Conservation (phyloP, 106 monocot genomes). For the Cymbidium sinense region DNA sequence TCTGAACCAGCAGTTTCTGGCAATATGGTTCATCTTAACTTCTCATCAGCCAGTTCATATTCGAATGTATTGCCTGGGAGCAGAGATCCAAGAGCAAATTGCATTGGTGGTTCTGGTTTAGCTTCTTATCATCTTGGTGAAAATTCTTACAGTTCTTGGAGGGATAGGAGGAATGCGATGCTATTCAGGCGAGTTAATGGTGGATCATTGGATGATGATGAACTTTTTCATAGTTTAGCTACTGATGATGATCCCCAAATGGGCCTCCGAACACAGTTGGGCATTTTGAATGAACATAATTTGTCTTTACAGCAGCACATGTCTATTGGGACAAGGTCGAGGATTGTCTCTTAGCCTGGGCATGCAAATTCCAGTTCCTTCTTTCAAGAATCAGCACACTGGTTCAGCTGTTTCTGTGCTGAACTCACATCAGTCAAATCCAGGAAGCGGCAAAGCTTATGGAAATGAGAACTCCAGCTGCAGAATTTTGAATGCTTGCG, state of each 20-base stretch:
- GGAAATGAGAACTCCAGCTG: constrained; percentile 37
- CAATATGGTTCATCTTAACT: constrained; percentile 48
- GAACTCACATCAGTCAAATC: constrained; percentile 24
- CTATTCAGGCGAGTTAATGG: constrained; percentile 32
- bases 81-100: constrained; percentile 25
- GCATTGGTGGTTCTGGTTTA: constrained; percentile 21
- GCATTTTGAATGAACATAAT: constrained; percentile 35
- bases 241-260: constrained; percentile 24
- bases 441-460: background rate
- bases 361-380: constrained; percentile 34
- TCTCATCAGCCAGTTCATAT: constrained; percentile 23
- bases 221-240: constrained; percentile 21
- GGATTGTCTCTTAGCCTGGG: constrained; percentile 83
- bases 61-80: constrained; percentile 39
- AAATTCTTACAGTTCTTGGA: constrained; percentile 30
- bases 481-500: constrained; percentile 21
- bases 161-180: constrained; percentile 44
- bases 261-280: constrained; percentile 31
- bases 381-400: constrained; percentile 26
- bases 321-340: constrained; percentile 20
- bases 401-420: constrained; percentile 19
- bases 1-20: constrained; percentile 34
- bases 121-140: constrained; percentile 37
- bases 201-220: constrained; percentile 21
- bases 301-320: background rate